These are phyloP conservation scores for Saitoella complicata DNA, from an alignment of 805 yeast species.

Conservation along the genomic window DNA sequence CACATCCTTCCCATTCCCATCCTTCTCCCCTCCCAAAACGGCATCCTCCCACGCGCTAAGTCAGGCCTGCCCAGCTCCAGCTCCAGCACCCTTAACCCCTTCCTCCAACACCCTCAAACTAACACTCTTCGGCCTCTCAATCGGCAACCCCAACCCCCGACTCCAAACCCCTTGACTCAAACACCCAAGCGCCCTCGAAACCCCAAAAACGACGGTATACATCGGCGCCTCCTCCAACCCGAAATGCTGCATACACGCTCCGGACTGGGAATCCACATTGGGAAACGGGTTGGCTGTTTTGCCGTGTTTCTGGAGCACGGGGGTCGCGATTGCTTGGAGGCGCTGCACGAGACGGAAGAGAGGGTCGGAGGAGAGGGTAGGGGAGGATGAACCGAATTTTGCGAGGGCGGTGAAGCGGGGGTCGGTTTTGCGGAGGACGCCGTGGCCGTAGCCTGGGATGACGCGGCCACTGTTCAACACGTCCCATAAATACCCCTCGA, in stretches of 20 bases:
- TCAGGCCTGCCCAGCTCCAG: too few species aligned
- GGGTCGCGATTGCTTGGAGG: slow-evolving; percentile 71
- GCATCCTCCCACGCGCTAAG: too few species aligned
- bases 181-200: slow-evolving; percentile 73
- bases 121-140: slow-evolving; percentile 60
- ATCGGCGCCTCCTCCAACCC: slow-evolving; percentile 68
- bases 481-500: slow-evolving; percentile 64
- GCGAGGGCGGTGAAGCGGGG: slow-evolving; percentile 79
- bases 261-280: slow-evolving; percentile 78
- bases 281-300: slow-evolving; percentile 92
- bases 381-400: slow-evolving; percentile 43
- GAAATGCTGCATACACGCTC: slow-evolving; percentile 71
- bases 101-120: too few species aligned
- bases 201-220: slow-evolving; percentile 79
- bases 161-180: slow-evolving; percentile 72
- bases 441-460: slow-evolving; percentile 81
- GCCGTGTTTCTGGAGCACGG: slow-evolving; percentile 65
- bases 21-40: too few species aligned
- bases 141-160: slow-evolving; percentile 66
- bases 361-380: slow-evolving; percentile 61
- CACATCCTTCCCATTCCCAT: too few species aligned
- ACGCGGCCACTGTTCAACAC: slow-evolving; percentile 70
- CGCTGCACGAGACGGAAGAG: slow-evolving; percentile 62
- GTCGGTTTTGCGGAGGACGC: slow-evolving; percentile 75
- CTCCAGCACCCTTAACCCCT: too few species aligned